phyloP scores from a whole-genome alignment of 805 yeast genomes.

The Myxozyma neotropica region DNA sequence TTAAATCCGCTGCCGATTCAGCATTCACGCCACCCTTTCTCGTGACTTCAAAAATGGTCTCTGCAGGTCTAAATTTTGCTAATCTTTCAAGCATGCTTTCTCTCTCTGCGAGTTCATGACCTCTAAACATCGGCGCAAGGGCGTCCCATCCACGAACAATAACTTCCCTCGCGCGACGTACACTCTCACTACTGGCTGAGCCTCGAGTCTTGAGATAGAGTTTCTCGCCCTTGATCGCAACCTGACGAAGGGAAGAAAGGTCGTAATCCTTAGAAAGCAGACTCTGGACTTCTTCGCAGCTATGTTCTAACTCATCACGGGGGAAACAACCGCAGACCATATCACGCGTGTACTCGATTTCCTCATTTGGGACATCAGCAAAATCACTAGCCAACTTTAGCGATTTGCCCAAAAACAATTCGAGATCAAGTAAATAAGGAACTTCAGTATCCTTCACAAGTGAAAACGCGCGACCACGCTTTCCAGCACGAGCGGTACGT shows the following conservation, averaged over 20 bases:
- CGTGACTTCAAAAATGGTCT: slow-evolving; percentile 91
- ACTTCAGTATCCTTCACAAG: slow-evolving; percentile 81
- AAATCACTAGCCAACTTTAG: slow-evolving; percentile 56
- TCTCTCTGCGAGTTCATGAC: slow-evolving; percentile 49
- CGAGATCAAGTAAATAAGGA: slow-evolving; percentile 88
- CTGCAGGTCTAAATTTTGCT: slow-evolving; percentile 69
- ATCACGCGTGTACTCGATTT: slow-evolving; percentile 73
- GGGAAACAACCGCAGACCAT: slow-evolving; percentile 85
- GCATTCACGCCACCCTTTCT: slow-evolving; percentile 54
- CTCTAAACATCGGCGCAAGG: slow-evolving; percentile 66
- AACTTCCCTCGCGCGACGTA: slow-evolving; percentile 80
- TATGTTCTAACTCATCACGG: slow-evolving; percentile 65
- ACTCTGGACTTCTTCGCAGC: slow-evolving; percentile 70
- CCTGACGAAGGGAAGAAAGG: slow-evolving; percentile 61
- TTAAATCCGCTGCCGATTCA: slow-evolving; percentile 72
- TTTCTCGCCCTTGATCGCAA: slow-evolving; percentile 84
- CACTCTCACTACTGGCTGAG: slow-evolving; percentile 83
- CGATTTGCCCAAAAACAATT: slow-evolving; percentile 83
- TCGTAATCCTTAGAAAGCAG: slow-evolving; percentile 68
- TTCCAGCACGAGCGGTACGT: slow-evolving; percentile 99
- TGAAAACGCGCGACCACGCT: slow-evolving; percentile 96
- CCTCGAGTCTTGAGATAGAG: slow-evolving; percentile 82
- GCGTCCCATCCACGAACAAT: slow-evolving; percentile 71
- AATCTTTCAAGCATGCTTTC: slow-evolving; percentile 70
- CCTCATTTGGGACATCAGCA: slow-evolving; percentile 46